phyloP scores from a whole-genome alignment of 805 yeast species.

The Wickerhamiella vanderwaltii region DNA sequence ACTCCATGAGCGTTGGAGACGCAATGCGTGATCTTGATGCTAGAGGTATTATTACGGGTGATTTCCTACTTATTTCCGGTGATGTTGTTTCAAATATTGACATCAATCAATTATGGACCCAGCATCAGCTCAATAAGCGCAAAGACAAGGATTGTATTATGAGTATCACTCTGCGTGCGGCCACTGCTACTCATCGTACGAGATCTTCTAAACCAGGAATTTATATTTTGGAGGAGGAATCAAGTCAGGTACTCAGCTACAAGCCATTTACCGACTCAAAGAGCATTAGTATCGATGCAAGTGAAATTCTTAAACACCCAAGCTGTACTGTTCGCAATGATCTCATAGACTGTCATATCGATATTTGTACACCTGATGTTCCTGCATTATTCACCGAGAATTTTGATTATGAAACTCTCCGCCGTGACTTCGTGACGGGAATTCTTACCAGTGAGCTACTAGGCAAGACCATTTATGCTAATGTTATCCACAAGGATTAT shows the following conservation, averaged over 20 bases:
- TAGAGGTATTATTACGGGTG: conserved; percentile 79
- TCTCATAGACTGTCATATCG: conserved; percentile 90
- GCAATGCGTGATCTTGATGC: conserved; percentile 93
- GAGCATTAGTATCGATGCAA: conserved; percentile 22
- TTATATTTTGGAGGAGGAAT: conserved; percentile 63
- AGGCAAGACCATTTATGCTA: conserved; percentile 83
- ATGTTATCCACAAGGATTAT: conserved; percentile 64
- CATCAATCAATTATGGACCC: conserved; percentile 55
- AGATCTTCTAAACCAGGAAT: conserved; percentile 64
- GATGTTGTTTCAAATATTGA: conserved; percentile 92
- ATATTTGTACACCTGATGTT: conserved; percentile 86
- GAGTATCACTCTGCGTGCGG: conserved; percentile 85
- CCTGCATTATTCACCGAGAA: conserved; percentile 94
- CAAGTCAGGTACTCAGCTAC: conserved; percentile 70
- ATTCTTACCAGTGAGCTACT: conserved; percentile 80
- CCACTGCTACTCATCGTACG: conserved; percentile 73
- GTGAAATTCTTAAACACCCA: conserved; percentile 60
- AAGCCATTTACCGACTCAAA: conserved; percentile 36
- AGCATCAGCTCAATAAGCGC: conserved; percentile 58
- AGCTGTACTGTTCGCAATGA: conserved; percentile 76
- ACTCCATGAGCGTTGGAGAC: conserved; percentile 88
- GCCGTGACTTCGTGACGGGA: conserved; percentile 83
- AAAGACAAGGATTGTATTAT: conserved; percentile 82
- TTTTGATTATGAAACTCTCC: conserved; percentile 79
- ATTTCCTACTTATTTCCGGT: conserved; percentile 81